phyloP scores from a whole-genome alignment of 345 rosid genomes.

The Syzygium aromaticum region DNA sequence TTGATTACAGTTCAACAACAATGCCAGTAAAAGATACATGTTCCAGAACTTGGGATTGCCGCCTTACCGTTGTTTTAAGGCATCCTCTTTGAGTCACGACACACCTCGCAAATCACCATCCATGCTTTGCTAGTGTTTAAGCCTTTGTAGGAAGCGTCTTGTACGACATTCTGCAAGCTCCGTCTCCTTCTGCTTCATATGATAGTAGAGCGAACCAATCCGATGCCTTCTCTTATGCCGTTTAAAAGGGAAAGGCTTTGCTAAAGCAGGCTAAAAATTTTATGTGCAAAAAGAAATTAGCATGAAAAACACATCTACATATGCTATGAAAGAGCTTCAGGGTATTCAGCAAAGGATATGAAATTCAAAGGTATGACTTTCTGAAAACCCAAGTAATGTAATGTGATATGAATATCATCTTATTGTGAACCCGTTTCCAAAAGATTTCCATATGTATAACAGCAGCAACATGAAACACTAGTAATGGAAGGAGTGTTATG shows the following conservation, averaged over 20 bases:
- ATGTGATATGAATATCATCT: neutral
- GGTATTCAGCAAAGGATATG: neutral
- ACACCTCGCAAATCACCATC: slow-evolving; percentile 55
- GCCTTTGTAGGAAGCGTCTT: slow-evolving; percentile 72
- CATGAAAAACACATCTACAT: neutral
- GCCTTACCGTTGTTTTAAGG: neutral
- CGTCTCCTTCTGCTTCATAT: slow-evolving; percentile 80
- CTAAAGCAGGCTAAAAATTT: slow-evolving; percentile 48
- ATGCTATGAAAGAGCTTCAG: neutral
- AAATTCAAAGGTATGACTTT: neutral
- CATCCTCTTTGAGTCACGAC: neutral
- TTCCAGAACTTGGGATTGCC: neutral
- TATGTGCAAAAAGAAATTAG: neutral
- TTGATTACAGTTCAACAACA: neutral
- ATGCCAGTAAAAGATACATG: neutral
- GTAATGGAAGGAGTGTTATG: neutral
- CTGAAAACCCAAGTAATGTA: neutral
- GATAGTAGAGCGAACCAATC: slow-evolving; percentile 56
- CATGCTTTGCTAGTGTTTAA: slow-evolving; percentile 78
- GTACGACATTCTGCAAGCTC: slow-evolving; percentile 77
- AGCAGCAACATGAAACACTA: neutral
- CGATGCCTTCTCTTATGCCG: slow-evolving; percentile 98
- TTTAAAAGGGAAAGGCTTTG: slow-evolving; percentile 68
- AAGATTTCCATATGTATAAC: neutral
- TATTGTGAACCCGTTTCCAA: neutral